phyloP scores from a whole-genome alignment of 2,329 filamentous ascomycete genomes.

The Xylariaceae sp. region DNA sequence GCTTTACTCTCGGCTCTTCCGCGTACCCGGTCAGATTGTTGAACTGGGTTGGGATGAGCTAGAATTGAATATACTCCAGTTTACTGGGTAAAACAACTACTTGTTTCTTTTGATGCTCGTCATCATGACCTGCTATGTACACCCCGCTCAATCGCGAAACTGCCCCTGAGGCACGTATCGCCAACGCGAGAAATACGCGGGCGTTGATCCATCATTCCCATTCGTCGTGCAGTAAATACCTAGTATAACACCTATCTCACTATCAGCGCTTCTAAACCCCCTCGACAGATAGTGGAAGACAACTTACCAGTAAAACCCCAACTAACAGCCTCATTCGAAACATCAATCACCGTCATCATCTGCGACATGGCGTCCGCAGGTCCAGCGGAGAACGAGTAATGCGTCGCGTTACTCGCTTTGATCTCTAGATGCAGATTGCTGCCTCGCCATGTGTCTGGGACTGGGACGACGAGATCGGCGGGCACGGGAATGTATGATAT shows the following conservation, averaged over 20 bases:
- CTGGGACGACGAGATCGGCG: constrained; percentile 32
- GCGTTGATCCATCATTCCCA: constrained; percentile 40
- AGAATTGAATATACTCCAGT: no score
- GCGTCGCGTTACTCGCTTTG: constrained; percentile 43
- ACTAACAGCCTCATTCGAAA: constrained; percentile 37
- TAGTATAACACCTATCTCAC: constrained; percentile 41
- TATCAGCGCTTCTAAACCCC: not conserved
- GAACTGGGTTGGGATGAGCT: no score
- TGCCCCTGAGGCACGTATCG: constrained; percentile 40
- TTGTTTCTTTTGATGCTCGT: not conserved
- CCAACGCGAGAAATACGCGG: constrained; percentile 49
- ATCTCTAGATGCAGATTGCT: constrained; percentile 40
- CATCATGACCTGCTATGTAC: not conserved
- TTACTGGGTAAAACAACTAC: no score
- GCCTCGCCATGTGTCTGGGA: constrained; percentile 39
- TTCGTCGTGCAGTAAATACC: constrained; percentile 54
- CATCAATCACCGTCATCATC: constrained; percentile 32
- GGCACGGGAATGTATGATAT: constrained; percentile 41
- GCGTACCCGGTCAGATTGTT: no score
- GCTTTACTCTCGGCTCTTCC: not conserved
- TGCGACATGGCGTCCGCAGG: constrained; percentile 31
- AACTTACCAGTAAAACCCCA: constrained; percentile 41
- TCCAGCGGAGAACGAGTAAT: constrained; percentile 41
- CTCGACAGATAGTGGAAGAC: not conserved
- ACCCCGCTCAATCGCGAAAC: constrained; percentile 29